Percentiles rank a stretch among this genome's conserved stretches.
phyloP scores from a whole-genome alignment of 2,329 filamentous ascomycete species.

The Grosmannia penicillata region DNA sequence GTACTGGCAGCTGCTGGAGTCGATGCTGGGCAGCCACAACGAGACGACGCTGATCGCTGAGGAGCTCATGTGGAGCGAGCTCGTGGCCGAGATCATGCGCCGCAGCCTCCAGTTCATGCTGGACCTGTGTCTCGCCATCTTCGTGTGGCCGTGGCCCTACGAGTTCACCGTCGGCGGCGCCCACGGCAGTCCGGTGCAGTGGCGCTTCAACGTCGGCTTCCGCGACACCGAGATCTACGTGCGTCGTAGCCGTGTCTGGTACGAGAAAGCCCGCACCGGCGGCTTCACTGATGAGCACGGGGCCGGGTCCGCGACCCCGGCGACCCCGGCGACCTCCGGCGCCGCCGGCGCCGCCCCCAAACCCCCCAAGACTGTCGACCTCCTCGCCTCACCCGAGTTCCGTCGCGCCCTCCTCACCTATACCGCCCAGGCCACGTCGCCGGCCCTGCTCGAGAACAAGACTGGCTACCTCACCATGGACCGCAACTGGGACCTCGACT shows the following conservation, averaged over 20 bases:
- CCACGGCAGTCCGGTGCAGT: constrained; percentile 48
- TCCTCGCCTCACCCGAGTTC: constrained; percentile 32
- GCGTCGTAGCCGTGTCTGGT: constrained; percentile 62
- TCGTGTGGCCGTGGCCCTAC: constrained; percentile 59
- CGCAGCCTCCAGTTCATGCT: constrained; percentile 54
- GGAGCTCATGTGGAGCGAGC: constrained; percentile 38
- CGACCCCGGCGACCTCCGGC: not conserved
- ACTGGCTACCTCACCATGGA: constrained; percentile 82
- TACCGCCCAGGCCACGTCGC: constrained; percentile 54
- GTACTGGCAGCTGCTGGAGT: constrained; percentile 54
- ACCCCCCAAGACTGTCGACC: constrained; percentile 29
- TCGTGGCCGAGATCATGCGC: constrained; percentile 39
- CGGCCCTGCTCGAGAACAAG: constrained; percentile 54
- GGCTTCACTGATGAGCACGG: no score
- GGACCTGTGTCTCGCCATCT: constrained; percentile 55
- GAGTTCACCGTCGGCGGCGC: constrained; percentile 51
- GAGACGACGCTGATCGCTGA: constrained; percentile 48
- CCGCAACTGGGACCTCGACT: constrained; percentile 77
- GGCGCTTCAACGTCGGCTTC: constrained; percentile 66
- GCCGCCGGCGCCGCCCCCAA: not conserved
- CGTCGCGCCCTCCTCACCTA: constrained; percentile 44
- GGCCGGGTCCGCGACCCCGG: not conserved
- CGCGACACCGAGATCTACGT: constrained; percentile 69
- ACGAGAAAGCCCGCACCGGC: constrained; percentile 13
- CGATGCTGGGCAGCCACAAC: constrained; percentile 50